Base-by-base conservation (phyloP, 345 rosid species). In the Hypericum perforatum region DNA sequence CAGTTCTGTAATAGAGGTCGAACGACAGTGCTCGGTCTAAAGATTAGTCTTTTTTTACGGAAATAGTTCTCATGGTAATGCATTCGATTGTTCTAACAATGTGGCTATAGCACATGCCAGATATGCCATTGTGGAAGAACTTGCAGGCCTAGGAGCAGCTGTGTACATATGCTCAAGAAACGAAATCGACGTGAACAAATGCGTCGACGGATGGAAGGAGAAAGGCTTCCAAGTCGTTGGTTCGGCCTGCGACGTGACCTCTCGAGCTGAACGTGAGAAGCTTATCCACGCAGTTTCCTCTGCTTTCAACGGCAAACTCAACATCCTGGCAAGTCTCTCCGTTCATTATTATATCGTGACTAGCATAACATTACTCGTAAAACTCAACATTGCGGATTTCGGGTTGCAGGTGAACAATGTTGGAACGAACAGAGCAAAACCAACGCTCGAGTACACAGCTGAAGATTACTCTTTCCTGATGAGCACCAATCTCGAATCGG, bases 181-280 rank as follows among this genome's bases (percentile, higher is more conserved):
- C 15, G 63, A 49, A 59, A 9, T 50, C 2, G 29, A 48, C 6
- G 56, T 65, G 7, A 7, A 54, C 1, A 22, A 47, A 6, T 58
- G 60, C 37, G 11, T 65, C 22, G 11, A 47, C 13, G 52, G 53
- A 8, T 59, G 64, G 70, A 16, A 54, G 11, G 2, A 7, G 22
- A 65, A 65, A 37, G 70, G 64, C 5, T 65, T 65, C 10, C 53
- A 38, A 59, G 70, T 65, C 7, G 54, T 45, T 1, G 70, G 63
- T 42, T 47, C 64, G 9, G 42, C 38, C 0, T 65, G 60, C 8
- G 64, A 65, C 42, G 56, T 65, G 5, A 6, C 60, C 12, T 59
- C 64, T 12, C 37, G 11, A 48, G 9, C 60, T 6, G 41, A 59
- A 41, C 37, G 63, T 38, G 51, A 65, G 44, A 49, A 41, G n/a